These are phyloP conservation scores for Reutealis trisperma DNA, from an alignment of 345 rosid species.

Conservation along the genomic window DNA sequence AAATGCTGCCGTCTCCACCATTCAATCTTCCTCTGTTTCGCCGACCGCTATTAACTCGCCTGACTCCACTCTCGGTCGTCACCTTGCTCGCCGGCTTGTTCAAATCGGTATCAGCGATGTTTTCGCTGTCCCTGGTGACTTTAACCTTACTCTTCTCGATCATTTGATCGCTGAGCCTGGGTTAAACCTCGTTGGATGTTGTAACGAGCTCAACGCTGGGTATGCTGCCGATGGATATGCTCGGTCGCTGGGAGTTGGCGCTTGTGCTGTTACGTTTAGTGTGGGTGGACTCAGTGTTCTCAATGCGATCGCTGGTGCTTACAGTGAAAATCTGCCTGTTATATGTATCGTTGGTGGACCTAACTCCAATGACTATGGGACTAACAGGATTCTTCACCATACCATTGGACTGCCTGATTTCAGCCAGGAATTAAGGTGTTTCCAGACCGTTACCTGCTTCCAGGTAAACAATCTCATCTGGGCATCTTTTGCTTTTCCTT, in stretches of 20 bases:
- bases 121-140: slow-evolving; percentile 78
- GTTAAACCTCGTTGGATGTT: slow-evolving; percentile 66
- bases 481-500: neutral
- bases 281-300: slow-evolving; percentile 79
- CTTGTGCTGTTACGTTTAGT: slow-evolving; percentile 80
- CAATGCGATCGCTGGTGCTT: slow-evolving; percentile 82
- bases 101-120: slow-evolving; percentile 52
- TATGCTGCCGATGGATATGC: slow-evolving; percentile 87
- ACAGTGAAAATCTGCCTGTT: slow-evolving; percentile 75
- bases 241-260: slow-evolving; percentile 71
- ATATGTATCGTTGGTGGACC: slow-evolving; percentile 88
- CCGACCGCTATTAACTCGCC: slow-evolving; percentile 32
- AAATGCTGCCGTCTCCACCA: slow-evolving; percentile 38
- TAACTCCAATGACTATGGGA: slow-evolving; percentile 81
- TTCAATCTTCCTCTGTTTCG: slow-evolving; percentile 30
- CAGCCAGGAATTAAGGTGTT: slow-evolving; percentile 69
- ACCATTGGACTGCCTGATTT: slow-evolving; percentile 79
- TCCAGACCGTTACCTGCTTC: slow-evolving; percentile 68
- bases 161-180: slow-evolving; percentile 73
- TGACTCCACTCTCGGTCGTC: slow-evolving; percentile 63
- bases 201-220: slow-evolving; percentile 85
- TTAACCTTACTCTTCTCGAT: slow-evolving; percentile 77
- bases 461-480: slow-evolving; percentile 43
- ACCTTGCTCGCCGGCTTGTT: slow-evolving; percentile 68
- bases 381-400: slow-evolving; percentile 76